Evolutionary conservation across 352 stramenopile genomes (phyloP), one percentile per base, ranked within the genome.

Genomic region (Globisporangium viniferum): DNA sequence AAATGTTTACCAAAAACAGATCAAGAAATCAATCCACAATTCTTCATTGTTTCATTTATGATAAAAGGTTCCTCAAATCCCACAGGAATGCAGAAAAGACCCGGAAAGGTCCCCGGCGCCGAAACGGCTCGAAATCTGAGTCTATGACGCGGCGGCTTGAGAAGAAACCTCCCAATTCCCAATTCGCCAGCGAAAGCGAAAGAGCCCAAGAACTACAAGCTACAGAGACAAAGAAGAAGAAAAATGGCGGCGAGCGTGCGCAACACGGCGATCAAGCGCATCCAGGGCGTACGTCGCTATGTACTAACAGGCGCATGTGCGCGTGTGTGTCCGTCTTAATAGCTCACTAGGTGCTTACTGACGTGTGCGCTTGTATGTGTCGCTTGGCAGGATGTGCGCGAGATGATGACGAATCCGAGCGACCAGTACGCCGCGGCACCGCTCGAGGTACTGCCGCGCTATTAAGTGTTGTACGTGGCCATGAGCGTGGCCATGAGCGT

Each of bases 401-500:
- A 94, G 74, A 93, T 94, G 84, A 93, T 93, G 85, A 93, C 84
- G 8, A 83, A 94, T 65, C 87, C 87, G 48, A 94, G 87, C 70
- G 87, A 94, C 71, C 84, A 94, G 67, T 94, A 94, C 71, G 75
- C 70, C 15, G 87, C 87, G 8, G 76, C 81, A 33, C 87, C 87
- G n/a, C 80, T 94, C 22, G 87, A 94, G 72, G 84, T 92, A 51
- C 15, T 48, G 3, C 14, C 39, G 39, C 33, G n/a, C 7, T 22
- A 15, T 62, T 33, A 39, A 27, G 14, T 39, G 6, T 22, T 70
- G 22, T 22, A 66, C 2, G 41, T 33, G 24, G 24, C 24, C 6
- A 44, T 1, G 5, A 6, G 14, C 5, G 39, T 48, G 39, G 14
- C 2, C 39, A 48, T 48, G 14, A 20, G 39, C 7, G 39, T n/a